A percentile compares a stretch with the other conserved stretches of the same genome.
Conservation (phyloP, 2,329 filamentous ascomycete genomes). For the Pseudocercospora ulei region DNA sequence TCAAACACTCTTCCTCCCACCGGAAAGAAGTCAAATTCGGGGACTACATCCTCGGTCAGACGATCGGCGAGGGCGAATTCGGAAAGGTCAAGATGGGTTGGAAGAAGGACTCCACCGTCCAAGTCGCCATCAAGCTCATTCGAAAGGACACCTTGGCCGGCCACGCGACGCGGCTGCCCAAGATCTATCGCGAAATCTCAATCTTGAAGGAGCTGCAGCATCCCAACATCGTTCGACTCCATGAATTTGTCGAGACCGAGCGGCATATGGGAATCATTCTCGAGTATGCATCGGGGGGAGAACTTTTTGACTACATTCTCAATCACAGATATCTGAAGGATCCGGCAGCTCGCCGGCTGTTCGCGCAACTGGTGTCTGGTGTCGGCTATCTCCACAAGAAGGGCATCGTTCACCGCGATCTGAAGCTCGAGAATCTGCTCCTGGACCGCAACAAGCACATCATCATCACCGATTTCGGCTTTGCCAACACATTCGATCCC, state of each 20-base stretch:
- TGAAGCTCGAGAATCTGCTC: conserved; percentile 92
- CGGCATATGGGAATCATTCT: conserved; percentile 95
- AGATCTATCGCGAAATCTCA: conserved; percentile 93
- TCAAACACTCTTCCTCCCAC: conserved; percentile 38
- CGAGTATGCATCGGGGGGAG: conserved; percentile 93
- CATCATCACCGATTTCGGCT: conserved; percentile 98
- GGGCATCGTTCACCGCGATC: conserved; percentile 91
- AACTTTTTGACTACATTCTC: conserved; percentile 96
- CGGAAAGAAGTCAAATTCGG: conserved; percentile 81
- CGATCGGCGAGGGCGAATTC: conserved; percentile 94
- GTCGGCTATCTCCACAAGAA: conserved; percentile 98
- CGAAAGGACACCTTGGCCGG: conserved; percentile 79
- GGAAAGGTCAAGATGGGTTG: conserved; percentile 97
- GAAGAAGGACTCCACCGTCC: conserved; percentile 85
- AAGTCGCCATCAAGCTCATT: conserved; percentile 97
- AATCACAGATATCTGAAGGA: conserved; percentile 96
- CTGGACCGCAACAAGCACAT: conserved; percentile 96
- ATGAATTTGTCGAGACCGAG: conserved; percentile 98
- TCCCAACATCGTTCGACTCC: conserved; percentile 90
- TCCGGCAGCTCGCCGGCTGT: conserved; percentile 75
- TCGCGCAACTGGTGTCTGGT: conserved; percentile 90
- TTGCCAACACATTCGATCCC: conserved; percentile 93
- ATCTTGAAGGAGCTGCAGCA: conserved; percentile 82
- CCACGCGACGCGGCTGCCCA: conserved; percentile 80
- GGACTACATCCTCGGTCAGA: conserved; percentile 91